Conservation (phyloP, 805 yeast species). For the Yarrowia bubula region DNA sequence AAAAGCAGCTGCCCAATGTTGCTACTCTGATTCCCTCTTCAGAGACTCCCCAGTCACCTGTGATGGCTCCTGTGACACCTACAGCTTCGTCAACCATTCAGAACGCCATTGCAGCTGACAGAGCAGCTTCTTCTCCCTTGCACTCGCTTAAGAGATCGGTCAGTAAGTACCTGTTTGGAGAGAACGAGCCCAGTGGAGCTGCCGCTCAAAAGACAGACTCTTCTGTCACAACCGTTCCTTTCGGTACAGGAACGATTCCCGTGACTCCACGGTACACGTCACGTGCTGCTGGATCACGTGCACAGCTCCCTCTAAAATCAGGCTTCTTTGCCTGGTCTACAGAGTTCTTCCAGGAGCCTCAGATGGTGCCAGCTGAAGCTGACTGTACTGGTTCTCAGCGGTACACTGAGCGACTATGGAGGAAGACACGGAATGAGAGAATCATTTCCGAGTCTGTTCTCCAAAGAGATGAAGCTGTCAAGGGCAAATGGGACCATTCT, state of each 20-base stretch:
- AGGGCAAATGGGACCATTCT: constrained; percentile 80
- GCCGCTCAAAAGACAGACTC: constrained; percentile 13
- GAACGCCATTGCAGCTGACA: constrained; percentile 4
- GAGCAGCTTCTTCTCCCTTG: constrained; percentile 5
- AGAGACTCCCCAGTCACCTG: constrained; percentile 4
- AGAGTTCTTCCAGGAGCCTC: constrained; percentile 96
- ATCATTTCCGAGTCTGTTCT: constrained; percentile 87
- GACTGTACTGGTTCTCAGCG: constrained; percentile 93
- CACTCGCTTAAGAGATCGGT: constrained; percentile 34
- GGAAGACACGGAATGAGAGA: constrained; percentile 81
- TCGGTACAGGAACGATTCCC: constrained; percentile 39
- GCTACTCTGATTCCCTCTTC: neutral
- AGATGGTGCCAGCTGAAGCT: constrained; percentile 75
- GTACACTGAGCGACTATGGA: constrained; percentile 79
- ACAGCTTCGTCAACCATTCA: constrained; percentile 24
- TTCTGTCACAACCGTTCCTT: constrained; percentile 36
- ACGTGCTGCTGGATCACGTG: constrained; percentile 32
- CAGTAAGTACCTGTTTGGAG: constrained; percentile 28
- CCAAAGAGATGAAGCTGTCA: constrained; percentile 76
- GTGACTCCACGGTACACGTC: constrained; percentile 35
- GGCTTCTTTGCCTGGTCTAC: constrained; percentile 48
- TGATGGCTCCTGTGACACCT: constrained; percentile 9
- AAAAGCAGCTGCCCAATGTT: neutral
- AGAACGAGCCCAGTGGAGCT: neutral
- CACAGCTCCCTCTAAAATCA: constrained; percentile 38